Conservation (phyloP, 805 yeast genomes). For the Wickerhamomyces chaumierensis region DNA sequence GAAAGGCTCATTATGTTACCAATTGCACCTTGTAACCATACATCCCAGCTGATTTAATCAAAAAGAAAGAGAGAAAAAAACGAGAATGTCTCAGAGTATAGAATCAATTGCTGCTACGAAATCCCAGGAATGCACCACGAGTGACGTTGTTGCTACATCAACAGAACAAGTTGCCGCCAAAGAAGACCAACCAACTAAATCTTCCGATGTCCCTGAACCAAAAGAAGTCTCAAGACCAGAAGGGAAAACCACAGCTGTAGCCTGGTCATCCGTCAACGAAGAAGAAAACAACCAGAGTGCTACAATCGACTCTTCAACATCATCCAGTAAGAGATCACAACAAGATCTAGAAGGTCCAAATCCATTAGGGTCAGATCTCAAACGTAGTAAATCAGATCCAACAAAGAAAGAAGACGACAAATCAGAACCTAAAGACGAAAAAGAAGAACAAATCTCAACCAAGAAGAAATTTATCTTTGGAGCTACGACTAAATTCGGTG, state of each 20-base stretch:
- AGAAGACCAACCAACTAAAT: background rate
- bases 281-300: background rate
- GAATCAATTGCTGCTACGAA: background rate
- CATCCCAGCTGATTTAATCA: no score
- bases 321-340: background rate
- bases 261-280: background rate
- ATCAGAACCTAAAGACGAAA: conserved; percentile 1
- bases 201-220: background rate
- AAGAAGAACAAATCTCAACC: conserved; percentile 1
- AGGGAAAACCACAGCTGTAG: background rate
- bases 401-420: conserved; percentile 1
- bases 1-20: no score
- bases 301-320: background rate
- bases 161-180: background rate
- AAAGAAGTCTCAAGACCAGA: background rate
- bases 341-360: background rate
- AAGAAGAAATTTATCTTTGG: conserved; percentile 43
- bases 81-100: background rate
- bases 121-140: background rate
- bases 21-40: no score
- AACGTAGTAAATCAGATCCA: conserved; percentile 1
- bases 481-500: conserved; percentile 37
- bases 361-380: background rate
- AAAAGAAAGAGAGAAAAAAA: no score
- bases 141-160: background rate